Evolutionary conservation across 768 basidiomycete species (phyloP).

Genomic region (Boletus subparvulus): DNA sequence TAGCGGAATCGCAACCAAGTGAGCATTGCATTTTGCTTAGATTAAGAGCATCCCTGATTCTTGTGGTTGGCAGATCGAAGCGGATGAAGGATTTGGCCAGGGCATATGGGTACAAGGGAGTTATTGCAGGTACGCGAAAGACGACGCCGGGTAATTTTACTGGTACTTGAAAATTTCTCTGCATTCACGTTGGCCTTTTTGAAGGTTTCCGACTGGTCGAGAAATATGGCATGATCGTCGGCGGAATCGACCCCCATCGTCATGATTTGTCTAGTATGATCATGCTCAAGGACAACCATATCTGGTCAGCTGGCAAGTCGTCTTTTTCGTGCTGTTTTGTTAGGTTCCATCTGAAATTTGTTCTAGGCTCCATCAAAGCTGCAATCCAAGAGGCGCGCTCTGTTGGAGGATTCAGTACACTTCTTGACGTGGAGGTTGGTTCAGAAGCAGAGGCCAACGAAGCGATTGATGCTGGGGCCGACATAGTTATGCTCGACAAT

Average conservation of each 20-base stretch:
- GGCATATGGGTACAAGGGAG: constrained; percentile 77
- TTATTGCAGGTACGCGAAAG: constrained; percentile 94
- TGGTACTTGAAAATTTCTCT: not conserved
- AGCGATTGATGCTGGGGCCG: constrained; percentile 94
- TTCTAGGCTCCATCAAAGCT: constrained; percentile 80
- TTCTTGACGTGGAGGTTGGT: constrained; percentile 91
- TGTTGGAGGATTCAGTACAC: constrained; percentile 88
- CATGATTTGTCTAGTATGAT: constrained; percentile 99
- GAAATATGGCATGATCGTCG: constrained; percentile 98
- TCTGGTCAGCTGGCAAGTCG: constrained; percentile 86
- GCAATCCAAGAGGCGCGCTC: constrained; percentile 84
- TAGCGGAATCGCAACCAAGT: constrained; percentile 97
- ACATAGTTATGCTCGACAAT: constrained; percentile 95
- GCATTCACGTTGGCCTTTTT: constrained; percentile 7
- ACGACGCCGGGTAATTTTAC: constrained; percentile 75
- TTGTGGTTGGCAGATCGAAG: constrained; percentile 60
- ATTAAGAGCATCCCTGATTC: not conserved
- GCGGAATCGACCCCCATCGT: constrained; percentile 93
- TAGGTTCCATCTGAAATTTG: constrained; percentile 4
- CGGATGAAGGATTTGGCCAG: constrained; percentile 75
- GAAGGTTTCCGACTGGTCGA: constrained; percentile 92
- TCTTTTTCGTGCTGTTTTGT: not conserved
- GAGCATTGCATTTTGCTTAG: constrained; percentile 24
- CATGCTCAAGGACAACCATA: constrained; percentile 99
- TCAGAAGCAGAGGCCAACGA: constrained; percentile 91